Evolutionary conservation across 371 early-diverging fungal genomes (phyloP).

Genomic region (Chytridium lagenaria): DNA sequence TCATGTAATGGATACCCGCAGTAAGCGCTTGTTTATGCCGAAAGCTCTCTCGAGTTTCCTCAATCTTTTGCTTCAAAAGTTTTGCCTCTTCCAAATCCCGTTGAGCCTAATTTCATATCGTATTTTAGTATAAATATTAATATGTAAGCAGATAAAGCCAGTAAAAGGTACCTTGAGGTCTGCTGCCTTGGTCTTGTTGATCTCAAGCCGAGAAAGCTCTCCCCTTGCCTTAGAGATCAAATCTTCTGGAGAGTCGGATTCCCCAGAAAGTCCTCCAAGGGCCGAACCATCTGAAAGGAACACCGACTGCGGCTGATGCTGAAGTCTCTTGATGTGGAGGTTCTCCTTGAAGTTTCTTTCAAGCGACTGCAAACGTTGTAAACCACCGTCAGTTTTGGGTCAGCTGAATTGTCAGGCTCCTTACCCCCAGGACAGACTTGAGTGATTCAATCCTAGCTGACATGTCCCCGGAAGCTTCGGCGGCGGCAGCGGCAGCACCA

Average conservation of each 20-base stretch:
- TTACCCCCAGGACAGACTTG: not conserved
- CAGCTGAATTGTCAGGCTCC: not conserved
- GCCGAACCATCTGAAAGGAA: not conserved
- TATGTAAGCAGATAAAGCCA: too few species aligned
- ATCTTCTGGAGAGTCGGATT: constrained; percentile 11
- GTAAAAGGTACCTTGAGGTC: constrained; percentile 18
- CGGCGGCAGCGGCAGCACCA: too few species aligned
- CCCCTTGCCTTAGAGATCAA: constrained; percentile 1
- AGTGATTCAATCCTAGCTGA: not conserved
- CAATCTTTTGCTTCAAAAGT: not conserved
- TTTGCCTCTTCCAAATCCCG: constrained; percentile 7
- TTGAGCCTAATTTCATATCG: not conserved
- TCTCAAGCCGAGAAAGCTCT: not conserved
- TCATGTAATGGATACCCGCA: not conserved
- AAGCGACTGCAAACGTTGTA: not conserved
- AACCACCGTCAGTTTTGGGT: not conserved
- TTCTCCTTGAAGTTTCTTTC: constrained; percentile 10
- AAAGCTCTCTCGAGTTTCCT: constrained; percentile 2
- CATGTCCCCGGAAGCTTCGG: not conserved
- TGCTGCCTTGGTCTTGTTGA: not conserved
- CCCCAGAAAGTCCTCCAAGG: constrained; percentile 3
- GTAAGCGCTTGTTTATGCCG: not conserved
- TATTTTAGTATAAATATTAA: not conserved
- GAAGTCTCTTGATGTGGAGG: constrained; percentile 8
- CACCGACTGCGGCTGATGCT: constrained; percentile 9